Evolutionary conservation across 352 stramenopile species (phyloP).

Genomic region (Thraustotheca clavata): DNA sequence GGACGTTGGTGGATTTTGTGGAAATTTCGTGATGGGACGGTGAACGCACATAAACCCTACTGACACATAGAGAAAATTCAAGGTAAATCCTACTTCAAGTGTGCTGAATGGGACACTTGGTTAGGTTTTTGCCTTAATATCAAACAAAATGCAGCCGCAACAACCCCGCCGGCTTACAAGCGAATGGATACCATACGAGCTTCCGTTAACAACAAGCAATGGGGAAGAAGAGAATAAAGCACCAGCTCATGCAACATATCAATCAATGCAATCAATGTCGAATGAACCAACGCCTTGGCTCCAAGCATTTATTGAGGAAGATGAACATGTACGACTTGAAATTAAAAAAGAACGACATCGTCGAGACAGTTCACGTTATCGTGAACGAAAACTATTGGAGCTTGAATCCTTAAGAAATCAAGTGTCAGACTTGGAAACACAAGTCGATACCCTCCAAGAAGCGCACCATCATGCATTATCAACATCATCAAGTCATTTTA

Average conservation of each 20-base stretch:
- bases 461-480: not conserved
- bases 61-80: too few species aligned
- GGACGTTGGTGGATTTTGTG: too few species aligned
- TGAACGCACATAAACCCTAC: too few species aligned
- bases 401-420: not conserved
- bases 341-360: constrained; percentile 6
- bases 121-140: too few species aligned
- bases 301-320: not conserved
- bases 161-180: not conserved
- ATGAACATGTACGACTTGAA: not conserved
- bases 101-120: too few species aligned
- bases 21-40: too few species aligned
- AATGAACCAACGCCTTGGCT: not conserved
- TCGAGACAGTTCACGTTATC: not conserved
- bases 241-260: too few species aligned
- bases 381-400: not conserved
- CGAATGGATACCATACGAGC: constrained; percentile 11
- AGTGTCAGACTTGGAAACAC: not conserved
- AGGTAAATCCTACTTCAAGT: too few species aligned
- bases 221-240: too few species aligned
- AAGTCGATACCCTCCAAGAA: not conserved
- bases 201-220: not conserved
- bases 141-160: constrained; percentile 1
- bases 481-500: not conserved
- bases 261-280: too few species aligned